Evolutionary conservation across 345 rosid species (phyloP), one percentile per base, ranked within the genome.

Genomic region (Hibiscus tridactylites): DNA sequence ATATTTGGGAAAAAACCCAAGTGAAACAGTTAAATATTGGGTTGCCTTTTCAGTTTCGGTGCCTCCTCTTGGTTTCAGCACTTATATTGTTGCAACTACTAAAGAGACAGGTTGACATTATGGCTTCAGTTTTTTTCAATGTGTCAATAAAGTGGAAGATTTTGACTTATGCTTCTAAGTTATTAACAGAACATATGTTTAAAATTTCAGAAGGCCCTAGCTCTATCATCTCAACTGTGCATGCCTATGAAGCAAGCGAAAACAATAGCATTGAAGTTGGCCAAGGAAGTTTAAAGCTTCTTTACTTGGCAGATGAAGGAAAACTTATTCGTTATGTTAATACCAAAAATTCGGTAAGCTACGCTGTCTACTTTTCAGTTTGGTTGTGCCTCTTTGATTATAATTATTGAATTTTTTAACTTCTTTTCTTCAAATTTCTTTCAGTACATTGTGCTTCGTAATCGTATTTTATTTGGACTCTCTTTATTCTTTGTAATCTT

Each of bases 31-130:
- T 57, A 88, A 85, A 76, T 78, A 88, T 79, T 87, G 89, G 89
- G 90, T 93, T 82, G 94, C 91, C 46, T 93, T 93, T 83, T 78
- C 91, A 71, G 98, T 76, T 75, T 83, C 97, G 67, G 87, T 93
- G 61, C 98, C 98, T 59, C 88, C 98, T 75, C 89, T 93, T 74
- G 98, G 96, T 78, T 90, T 93, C 84, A 91, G 85, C 84, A 85
- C 94, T 28, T 93, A 90, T 77, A 77, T 76, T 74, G 78, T 93
- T 76, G 85, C 88, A 61, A 73, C 68, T 74, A 82, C 91, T 68
- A 87, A 85, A 72, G 80, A 80, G 71, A 78, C 83, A 83, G 96
- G 98, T 93, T 73, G 73, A 77, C 59, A 52, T 16, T 75, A 57
- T 82, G 69, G 28, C 73, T 74, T 58, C 47, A 60, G 60, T 70